These are phyloP conservation scores for Paramecium sexaurelia DNA, from an alignment of 73 alveolate species.

Conservation along the genomic window DNA sequence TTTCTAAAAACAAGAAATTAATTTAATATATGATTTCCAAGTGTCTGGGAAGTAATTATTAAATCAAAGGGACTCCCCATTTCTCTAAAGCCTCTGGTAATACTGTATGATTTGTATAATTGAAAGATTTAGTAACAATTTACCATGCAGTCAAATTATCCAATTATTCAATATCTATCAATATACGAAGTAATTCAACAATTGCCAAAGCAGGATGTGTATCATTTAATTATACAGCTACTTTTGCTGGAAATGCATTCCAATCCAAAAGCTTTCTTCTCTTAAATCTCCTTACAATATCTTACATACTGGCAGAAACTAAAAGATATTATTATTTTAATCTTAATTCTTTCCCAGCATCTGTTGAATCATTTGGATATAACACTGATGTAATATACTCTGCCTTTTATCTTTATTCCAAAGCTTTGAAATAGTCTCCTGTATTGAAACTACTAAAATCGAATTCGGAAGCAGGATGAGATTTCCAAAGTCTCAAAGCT, in stretches of 20 bases:
- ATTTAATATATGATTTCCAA: conserved; percentile 81
- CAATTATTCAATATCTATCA: conserved; percentile 75
- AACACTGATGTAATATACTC: conserved; percentile 71
- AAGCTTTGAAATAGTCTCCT: conserved; percentile 88
- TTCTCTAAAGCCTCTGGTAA: conserved; percentile 90
- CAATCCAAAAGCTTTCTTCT: conserved; percentile 50
- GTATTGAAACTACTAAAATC: conserved; percentile 89
- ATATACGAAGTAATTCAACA: conserved; percentile 84
- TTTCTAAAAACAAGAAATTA: conserved; percentile 79
- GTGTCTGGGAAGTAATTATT: conserved; percentile 88
- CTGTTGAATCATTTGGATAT: conserved; percentile 87
- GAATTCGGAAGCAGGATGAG: conserved; percentile 88
- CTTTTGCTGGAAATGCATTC: conserved; percentile 78
- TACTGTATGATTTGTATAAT: conserved; percentile 89
- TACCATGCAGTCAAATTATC: conserved; percentile 81
- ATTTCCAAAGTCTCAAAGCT: conserved; percentile 96
- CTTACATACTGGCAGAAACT: conserved; percentile 70
- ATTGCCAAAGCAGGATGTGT: conserved; percentile 95
- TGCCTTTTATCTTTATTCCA: conserved; percentile 75
- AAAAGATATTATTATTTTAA: conserved; percentile 97
- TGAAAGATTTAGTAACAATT: conserved; percentile 72
- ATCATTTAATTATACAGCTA: conserved; percentile 84
- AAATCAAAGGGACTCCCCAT: conserved; percentile 88
- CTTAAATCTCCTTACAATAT: conserved; percentile 65
- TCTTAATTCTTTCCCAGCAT: conserved; percentile 97